These are phyloP conservation scores for Nicotiana knightiana DNA, from an alignment of 257 asterid genomes.

Conservation along the genomic window DNA sequence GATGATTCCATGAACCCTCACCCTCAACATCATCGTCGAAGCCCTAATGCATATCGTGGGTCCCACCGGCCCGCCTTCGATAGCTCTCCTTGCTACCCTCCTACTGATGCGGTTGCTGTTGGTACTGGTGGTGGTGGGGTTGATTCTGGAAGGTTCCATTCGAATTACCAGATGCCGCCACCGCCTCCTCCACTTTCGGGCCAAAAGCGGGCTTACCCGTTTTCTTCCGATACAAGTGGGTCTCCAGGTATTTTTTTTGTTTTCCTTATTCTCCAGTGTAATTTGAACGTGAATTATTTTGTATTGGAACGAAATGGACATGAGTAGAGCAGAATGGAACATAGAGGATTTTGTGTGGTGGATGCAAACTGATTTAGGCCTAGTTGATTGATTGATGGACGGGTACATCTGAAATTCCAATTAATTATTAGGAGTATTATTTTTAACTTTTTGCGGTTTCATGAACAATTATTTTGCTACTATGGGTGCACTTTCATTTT, in stretches of 20 bases:
- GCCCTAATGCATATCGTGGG: slow-evolving; percentile 10
- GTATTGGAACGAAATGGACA: neutral
- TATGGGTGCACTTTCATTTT: neutral
- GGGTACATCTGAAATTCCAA: neutral
- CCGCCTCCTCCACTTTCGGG: slow-evolving; percentile 34
- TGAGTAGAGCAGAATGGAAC: neutral
- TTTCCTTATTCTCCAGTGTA: neutral
- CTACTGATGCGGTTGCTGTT: slow-evolving; percentile 27
- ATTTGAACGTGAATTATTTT: neutral
- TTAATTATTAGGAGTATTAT: neutral
- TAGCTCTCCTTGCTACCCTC: slow-evolving; percentile 38
- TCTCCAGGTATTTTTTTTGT: slow-evolving; percentile 49
- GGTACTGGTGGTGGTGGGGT: slow-evolving; percentile 28
- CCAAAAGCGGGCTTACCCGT: slow-evolving; percentile 65
- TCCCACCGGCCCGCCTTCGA: slow-evolving; percentile 1
- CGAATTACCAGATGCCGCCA: slow-evolving; percentile 33
- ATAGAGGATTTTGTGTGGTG: neutral
- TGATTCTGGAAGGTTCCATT: slow-evolving; percentile 37
- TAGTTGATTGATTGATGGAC: neutral
- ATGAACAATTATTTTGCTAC: neutral
- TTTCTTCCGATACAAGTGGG: slow-evolving; percentile 38
- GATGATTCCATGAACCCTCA: slow-evolving; percentile 25
- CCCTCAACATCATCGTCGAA: neutral
- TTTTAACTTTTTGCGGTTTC: neutral
- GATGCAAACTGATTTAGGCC: neutral